Evolutionary conservation across 1,139 yeast genomes (phyloP), one percentile per base, ranked within the genome.

Genomic region (Meyerozyma guilliermondii): DNA sequence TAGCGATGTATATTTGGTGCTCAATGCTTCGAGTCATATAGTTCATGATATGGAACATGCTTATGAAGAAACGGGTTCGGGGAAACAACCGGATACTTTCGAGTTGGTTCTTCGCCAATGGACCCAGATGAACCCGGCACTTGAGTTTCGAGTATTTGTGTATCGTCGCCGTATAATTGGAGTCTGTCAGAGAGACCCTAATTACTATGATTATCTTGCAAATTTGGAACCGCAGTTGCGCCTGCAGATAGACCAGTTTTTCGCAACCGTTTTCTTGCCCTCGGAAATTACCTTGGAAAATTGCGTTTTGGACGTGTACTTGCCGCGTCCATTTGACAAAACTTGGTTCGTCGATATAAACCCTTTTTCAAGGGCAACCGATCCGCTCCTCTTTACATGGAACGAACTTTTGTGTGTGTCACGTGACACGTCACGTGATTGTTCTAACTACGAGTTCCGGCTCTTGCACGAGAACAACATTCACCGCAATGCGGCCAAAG

Each of bases 91-190:
- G 53, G 42, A 10, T 53, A 50, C 63, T 4, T 76, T 71, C 47
- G 95, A 87, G 53, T 66, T 92, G 36, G 84, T 91, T 5, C 64
- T 92, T 35, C 76, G 95, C 38, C 76, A 87, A 59, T 92, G 97
- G 98, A 71, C 77, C 36, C 73, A 68, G 5, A 65, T 91, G 33
- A 88, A 87, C 51, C 97, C 98, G 0, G 89, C 98, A 0, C 66
- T 88, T 49, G 98, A 92, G 60, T 92, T 92, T 57, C 71, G 98
- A 42, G 81, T 91, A 31, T 92, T 88, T 62, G 85, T 92, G 6
- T 71, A 74, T 44, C 75, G 81, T 44, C 65, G 81, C 2, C 61
- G 67, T 35, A 67, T 92, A 5, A 61, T 89, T 5, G 98, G 87
- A 1, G 77, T 85, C 3, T 75, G 91, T 1, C 98, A 92, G 60